Percentiles rank a stretch among this genome's conserved stretches.
Evolutionary conservation across 495 filamentous ascomycete genomes (phyloP).

Genomic region (Xylaria grammica): DNA sequence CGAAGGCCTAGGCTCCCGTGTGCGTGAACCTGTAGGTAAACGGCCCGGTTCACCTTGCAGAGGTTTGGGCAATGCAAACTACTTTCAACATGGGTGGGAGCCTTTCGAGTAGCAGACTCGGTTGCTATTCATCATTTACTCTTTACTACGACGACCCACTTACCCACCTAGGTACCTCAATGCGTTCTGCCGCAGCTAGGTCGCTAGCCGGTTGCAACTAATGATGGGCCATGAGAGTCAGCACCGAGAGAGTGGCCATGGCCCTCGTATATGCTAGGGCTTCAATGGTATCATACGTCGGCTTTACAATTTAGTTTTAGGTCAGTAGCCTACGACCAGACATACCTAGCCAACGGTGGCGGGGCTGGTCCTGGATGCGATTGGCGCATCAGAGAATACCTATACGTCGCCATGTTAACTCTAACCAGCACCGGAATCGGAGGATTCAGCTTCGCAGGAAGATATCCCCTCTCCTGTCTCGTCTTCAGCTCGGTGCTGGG

Average conservation of each 20-base stretch:
- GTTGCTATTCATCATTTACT: neutral
- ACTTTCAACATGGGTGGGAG: conserved; percentile 13
- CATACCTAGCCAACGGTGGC: neutral
- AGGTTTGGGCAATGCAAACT: neutral
- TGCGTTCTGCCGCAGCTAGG: conserved; percentile 19
- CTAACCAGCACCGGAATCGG: neutral
- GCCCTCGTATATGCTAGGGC: neutral
- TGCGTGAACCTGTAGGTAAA: conserved; percentile 5
- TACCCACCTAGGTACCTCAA: conserved; percentile 6
- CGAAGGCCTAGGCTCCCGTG: neutral
- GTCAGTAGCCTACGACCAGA: neutral
- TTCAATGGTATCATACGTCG: neutral
- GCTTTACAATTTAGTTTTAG: neutral
- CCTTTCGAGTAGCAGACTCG: neutral
- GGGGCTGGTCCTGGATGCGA: neutral
- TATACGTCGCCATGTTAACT: conserved; percentile 4
- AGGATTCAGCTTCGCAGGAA: neutral
- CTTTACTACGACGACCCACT: conserved; percentile 16
- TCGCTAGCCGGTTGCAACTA: conserved; percentile 15
- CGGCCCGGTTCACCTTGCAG: neutral
- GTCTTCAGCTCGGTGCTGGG: conserved; percentile 3
- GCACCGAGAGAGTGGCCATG: neutral
- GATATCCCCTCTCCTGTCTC: neutral
- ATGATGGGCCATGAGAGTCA: neutral
- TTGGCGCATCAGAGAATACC: conserved; percentile 9